These are phyloP conservation scores for Trichosporon faecale DNA, from an alignment of 1,284 basidiomycete genomes.

Conservation along the genomic window DNA sequence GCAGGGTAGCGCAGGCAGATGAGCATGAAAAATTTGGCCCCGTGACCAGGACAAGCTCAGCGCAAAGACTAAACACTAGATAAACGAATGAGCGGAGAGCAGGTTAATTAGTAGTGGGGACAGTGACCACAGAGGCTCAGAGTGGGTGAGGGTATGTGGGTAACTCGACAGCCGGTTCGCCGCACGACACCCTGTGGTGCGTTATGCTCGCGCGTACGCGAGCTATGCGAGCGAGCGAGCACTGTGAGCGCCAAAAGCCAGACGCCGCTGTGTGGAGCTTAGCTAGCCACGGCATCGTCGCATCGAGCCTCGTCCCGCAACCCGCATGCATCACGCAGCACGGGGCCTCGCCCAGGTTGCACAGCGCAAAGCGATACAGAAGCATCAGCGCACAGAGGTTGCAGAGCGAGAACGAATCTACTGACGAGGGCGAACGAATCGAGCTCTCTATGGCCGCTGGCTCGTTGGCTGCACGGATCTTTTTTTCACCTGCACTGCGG, in stretches of 20 bases:
- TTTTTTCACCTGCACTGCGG: neutral
- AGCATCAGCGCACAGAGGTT: neutral
- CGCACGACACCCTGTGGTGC: neutral
- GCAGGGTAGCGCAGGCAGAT: neutral
- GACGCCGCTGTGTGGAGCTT: neutral
- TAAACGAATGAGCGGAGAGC: neutral
- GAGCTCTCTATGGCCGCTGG: constrained; percentile 5
- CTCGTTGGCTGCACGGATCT: constrained; percentile 6
- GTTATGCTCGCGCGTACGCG: neutral
- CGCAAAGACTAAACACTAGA: neutral
- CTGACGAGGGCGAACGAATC: constrained; percentile 3
- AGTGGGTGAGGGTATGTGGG: constrained; percentile 4
- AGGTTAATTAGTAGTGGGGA: neutral
- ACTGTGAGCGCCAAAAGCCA: neutral
- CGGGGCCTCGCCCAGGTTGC: neutral
- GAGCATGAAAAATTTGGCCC: neutral
- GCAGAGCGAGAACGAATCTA: neutral
- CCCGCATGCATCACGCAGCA: neutral
- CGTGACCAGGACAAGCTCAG: neutral
- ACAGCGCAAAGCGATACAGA: neutral
- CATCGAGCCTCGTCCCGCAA: neutral
- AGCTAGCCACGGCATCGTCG: neutral
- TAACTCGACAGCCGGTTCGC: neutral
- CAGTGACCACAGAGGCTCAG: neutral
- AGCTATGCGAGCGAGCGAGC: neutral